Evolutionary conservation across 2,329 filamentous ascomycete genomes (phyloP).

Genomic region (Fusarium pseudograminearum): DNA sequence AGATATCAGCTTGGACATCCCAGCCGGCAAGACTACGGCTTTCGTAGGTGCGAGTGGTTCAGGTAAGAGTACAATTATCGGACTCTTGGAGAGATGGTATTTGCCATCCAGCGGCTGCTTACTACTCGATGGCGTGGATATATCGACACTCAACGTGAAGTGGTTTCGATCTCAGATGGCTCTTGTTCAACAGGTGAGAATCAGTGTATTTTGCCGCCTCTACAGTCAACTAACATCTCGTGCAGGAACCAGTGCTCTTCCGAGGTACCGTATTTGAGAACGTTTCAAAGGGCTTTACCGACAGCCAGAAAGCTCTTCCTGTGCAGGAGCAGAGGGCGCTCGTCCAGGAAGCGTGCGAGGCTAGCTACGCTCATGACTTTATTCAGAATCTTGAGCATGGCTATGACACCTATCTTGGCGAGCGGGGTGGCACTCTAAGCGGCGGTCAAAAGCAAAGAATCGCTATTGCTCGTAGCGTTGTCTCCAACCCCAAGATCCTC

Average conservation of each 20-base stretch:
- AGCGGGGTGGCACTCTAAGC: conserved; percentile 40
- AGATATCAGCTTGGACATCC: conserved; percentile 64
- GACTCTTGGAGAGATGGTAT: conserved; percentile 76
- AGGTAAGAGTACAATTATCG: conserved; percentile 77
- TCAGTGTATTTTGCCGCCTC: rapidly evolving
- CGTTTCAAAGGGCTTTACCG: conserved; percentile 41
- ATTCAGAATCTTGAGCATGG: conserved; percentile 37
- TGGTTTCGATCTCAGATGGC: conserved; percentile 62
- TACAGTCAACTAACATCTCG: background rate
- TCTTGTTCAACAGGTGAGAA: conserved; percentile 52
- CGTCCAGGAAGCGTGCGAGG: conserved; percentile 36
- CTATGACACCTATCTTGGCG: conserved; percentile 43
- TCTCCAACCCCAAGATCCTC: conserved; percentile 69
- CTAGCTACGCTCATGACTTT: conserved; percentile 44
- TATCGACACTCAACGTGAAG: conserved; percentile 56
- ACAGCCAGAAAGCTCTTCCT: conserved; percentile 11
- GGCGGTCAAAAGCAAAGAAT: conserved; percentile 74
- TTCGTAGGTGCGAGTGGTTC: conserved; percentile 77
- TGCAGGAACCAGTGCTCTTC: conserved; percentile 44
- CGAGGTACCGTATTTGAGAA: conserved; percentile 48
- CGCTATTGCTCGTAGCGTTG: conserved; percentile 72
- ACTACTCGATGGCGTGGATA: conserved; percentile 53
- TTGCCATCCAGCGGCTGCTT: conserved; percentile 51
- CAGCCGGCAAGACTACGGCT: conserved; percentile 72
- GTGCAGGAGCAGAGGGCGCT: conserved; percentile 10